A percentile compares a stretch with the other conserved stretches of the same genome.
Evolutionary conservation across 2,329 filamentous ascomycete species (phyloP).

Genomic region (Tolypocladium tundrense): DNA sequence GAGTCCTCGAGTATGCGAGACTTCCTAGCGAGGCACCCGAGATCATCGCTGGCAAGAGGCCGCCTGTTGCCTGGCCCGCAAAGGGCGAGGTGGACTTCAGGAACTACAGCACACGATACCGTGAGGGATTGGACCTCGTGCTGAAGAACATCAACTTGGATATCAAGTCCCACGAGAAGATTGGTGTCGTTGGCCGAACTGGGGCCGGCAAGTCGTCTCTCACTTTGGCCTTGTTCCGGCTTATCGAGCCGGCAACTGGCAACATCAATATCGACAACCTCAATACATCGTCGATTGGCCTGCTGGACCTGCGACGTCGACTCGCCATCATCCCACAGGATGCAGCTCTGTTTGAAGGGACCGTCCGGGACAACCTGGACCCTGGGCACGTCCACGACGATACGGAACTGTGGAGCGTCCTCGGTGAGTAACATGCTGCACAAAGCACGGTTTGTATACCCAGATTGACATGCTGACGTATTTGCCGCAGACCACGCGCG

Average conservation of each 20-base stretch:
- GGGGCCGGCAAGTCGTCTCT: constrained; percentile 93
- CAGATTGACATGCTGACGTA: neutral
- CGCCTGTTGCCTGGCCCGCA: constrained; percentile 83
- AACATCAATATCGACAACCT: constrained; percentile 82
- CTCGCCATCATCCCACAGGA: constrained; percentile 97
- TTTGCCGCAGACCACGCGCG: constrained; percentile 67
- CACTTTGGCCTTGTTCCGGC: constrained; percentile 85
- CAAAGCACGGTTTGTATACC: neutral
- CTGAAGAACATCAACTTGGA: constrained; percentile 85
- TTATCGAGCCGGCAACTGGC: constrained; percentile 80
- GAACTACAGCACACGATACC: constrained; percentile 90
- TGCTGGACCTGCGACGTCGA: constrained; percentile 78
- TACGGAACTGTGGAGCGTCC: constrained; percentile 90
- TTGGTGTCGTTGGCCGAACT: constrained; percentile 91
- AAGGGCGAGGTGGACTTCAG: constrained; percentile 82
- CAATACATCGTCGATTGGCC: constrained; percentile 81
- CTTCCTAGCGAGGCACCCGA: constrained; percentile 91
- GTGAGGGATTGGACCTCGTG: constrained; percentile 79
- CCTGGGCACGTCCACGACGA: constrained; percentile 93
- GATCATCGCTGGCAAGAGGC: constrained; percentile 78
- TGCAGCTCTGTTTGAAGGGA: constrained; percentile 89
- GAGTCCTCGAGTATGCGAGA: constrained; percentile 87
- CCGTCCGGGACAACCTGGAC: constrained; percentile 88
- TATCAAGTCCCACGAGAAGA: constrained; percentile 95
- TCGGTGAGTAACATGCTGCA: constrained; percentile 50